Base-by-base conservation (phyloP, 345 rosid species). In the Microthlaspi erraticum region DNA sequence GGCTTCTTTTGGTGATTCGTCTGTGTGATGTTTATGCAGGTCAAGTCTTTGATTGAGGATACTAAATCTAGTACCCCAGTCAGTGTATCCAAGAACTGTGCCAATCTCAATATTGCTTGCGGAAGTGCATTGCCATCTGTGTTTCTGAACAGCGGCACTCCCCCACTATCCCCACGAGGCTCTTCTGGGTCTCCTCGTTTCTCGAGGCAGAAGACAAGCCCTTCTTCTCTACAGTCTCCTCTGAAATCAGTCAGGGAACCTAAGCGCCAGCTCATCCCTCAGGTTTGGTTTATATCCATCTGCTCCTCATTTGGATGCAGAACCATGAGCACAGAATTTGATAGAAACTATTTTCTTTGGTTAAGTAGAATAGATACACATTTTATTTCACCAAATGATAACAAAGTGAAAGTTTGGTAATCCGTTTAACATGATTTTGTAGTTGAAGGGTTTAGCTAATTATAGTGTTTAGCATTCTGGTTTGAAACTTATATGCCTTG, bases 141-240 rank as follows among this genome's bases (percentile, higher is more conserved):
- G 82, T 90, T 92, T 83, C 84, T 93, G 39, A 78, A 82, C 43
- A 91, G 89, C 39, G 89, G 82, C 46, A 81, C 96, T 41, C 98
- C 98, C 65, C 98, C 98, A 48, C 86, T 93, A 71, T 88, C 98
- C 53, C 98, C 98, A 11, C 83, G 93, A 77, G 79, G 90, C 70
- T 65, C 86, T 33, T 70, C 96, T 39, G 91, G 84, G 44, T 88
- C 97, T 53, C 97, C 96, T 39, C 85, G 91, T 66, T 69, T 77
- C 70, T 82, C 81, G 14, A 86, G 82, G 81, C 92, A 78, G 66
- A 88, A 85, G 76, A 77, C 64, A 31, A 89, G 87, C 52, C 88
- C 86, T 64, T 86, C 90, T 55, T 82, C 86, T 77, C 81, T 89
- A 49, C 91, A 88, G 52, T 89, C 93, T 78, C 93, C 94, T 23